A percentile compares a stretch with the other conserved stretches of the same genome.
phyloP scores from a whole-genome alignment of 2,329 filamentous ascomycete species.

The Diaporthe citrichinensis region DNA sequence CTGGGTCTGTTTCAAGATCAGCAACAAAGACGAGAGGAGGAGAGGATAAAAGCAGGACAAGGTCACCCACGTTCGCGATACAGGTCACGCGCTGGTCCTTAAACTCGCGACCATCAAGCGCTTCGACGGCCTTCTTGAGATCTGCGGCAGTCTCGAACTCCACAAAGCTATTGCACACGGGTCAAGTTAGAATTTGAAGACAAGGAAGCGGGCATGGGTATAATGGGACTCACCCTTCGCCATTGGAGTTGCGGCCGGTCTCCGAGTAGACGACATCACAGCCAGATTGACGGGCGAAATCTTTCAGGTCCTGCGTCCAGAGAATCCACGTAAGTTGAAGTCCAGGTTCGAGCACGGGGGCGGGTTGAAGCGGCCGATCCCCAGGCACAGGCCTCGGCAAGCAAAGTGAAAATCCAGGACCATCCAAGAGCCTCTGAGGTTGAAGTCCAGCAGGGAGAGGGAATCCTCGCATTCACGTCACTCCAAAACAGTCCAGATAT shows the following conservation, averaged over 20 bases:
- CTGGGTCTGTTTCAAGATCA: constrained; percentile 71
- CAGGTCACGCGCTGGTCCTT: constrained; percentile 91
- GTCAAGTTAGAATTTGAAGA: constrained; percentile 38
- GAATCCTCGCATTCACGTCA: constrained; percentile 30
- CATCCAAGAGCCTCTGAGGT: constrained; percentile 39
- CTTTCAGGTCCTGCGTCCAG: constrained; percentile 96
- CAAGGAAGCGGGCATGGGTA: not conserved
- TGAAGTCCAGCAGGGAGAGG: constrained; percentile 33
- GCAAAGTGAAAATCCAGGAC: constrained; percentile 38
- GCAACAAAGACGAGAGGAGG: constrained; percentile 23
- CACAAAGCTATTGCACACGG: constrained; percentile 78
- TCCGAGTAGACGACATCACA: constrained; percentile 99
- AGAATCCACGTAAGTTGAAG: constrained; percentile 83
- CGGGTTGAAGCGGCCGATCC: constrained; percentile 36
- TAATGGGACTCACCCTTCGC: constrained; percentile 81
- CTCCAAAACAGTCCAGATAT: constrained; percentile 40
- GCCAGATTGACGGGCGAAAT: constrained; percentile 97
- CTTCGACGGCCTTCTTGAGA: constrained; percentile 91
- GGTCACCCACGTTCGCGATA: constrained; percentile 81
- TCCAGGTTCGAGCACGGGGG: constrained; percentile 58
- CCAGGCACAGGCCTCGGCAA: constrained; percentile 37
- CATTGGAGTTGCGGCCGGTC: constrained; percentile 91
- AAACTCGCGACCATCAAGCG: constrained; percentile 93
- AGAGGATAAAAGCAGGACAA: constrained; percentile 40
- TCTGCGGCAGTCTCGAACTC: constrained; percentile 96